Evolutionary conservation across 371 early-diverging fungal species (phyloP), one percentile per base, ranked within the genome.

Genomic region (Actinomortierella ambigua): DNA sequence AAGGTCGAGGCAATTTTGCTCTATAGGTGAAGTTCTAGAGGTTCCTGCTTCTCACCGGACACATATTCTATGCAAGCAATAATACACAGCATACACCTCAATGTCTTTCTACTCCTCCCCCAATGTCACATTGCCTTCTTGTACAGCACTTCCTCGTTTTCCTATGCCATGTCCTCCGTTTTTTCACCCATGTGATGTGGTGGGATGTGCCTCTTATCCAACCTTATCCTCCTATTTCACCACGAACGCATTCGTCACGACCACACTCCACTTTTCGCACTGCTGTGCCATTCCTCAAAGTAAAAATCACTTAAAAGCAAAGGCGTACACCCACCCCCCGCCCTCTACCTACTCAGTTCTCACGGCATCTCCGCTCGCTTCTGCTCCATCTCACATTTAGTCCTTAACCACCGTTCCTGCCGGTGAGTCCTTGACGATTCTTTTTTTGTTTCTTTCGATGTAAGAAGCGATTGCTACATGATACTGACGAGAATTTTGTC

Each of bases 21-120:
- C n/a, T n/a, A n/a, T n/a, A n/a, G n/a, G n/a, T n/a, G n/a, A n/a
- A n/a, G n/a, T n/a, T 59, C 15, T 44, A 59, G 47, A 40, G 51
- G 53, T 53, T 59, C 59, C n/a, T 20, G 39, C 59, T 52, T 51
- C 47, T 59, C 59, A 59, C 44, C 59, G 34, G 53, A 52, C 53
- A 52, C 59, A 52, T 46, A 0, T 18, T 53, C 52, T n/a, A 27
- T 44, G 59, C 52, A 59, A 53, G 46, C 53, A 59, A 41, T 41
- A 15, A 15, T 41, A 41, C 41, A 9, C 41, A 15, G 9, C 41
- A 8, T 41, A 41, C 41, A 41, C 41, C 8, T 15, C 41, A 41
- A 8, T 41, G 41, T 41, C 41, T 41, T 41, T 41, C 41, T 41
- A 9, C 15, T 41, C 9, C 8, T 15, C 41, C 41, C 41, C 15